These are phyloP conservation scores for Parmales sp. DNA, from an alignment of 108 stramenopile species.

Conservation along the genomic window DNA sequence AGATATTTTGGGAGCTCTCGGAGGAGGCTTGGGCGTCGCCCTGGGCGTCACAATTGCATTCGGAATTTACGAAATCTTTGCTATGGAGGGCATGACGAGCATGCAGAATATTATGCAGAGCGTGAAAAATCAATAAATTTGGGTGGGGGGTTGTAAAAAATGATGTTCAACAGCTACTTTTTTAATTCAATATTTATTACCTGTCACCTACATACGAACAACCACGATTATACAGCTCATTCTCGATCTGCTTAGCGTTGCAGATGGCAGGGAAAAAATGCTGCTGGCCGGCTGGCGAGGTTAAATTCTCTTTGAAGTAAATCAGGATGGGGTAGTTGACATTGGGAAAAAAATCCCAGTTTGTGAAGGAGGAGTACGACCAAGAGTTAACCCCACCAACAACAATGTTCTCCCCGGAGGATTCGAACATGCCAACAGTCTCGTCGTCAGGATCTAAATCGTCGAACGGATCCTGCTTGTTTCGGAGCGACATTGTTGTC, in stretches of 20 bases:
- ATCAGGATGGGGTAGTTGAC: conserved; percentile 50
- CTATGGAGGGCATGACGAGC: no score
- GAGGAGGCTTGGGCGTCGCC: conserved; percentile 94
- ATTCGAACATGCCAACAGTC: no score
- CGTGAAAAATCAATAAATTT: no score
- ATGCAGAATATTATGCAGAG: no score
- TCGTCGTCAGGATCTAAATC: no score
- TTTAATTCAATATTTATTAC: no score
- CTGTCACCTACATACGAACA: no score
- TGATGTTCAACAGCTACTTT: no score
- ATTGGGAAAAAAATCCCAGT: conserved; percentile 48
- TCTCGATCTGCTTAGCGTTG: conserved; percentile 29
- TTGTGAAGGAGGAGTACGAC: conserved; percentile 47
- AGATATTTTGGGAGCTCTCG: conserved; percentile 97
- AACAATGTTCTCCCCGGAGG: conserved; percentile 48
- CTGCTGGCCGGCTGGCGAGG: conserved; percentile 52
- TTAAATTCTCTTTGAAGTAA: conserved; percentile 65
- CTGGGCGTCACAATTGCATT: conserved; percentile 98
- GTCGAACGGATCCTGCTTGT: no score
- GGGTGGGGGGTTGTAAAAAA: no score
- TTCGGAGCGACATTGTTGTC: no score
- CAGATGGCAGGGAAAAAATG: conserved; percentile 46
- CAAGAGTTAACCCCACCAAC: conserved; percentile 52
- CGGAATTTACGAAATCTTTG: conserved; percentile 88
- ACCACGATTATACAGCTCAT: conserved; percentile 27